Evolutionary conservation across 176 grass and related monocot species (phyloP), one percentile per base, ranked within the genome.

Genomic region (Musa beccarii): DNA sequence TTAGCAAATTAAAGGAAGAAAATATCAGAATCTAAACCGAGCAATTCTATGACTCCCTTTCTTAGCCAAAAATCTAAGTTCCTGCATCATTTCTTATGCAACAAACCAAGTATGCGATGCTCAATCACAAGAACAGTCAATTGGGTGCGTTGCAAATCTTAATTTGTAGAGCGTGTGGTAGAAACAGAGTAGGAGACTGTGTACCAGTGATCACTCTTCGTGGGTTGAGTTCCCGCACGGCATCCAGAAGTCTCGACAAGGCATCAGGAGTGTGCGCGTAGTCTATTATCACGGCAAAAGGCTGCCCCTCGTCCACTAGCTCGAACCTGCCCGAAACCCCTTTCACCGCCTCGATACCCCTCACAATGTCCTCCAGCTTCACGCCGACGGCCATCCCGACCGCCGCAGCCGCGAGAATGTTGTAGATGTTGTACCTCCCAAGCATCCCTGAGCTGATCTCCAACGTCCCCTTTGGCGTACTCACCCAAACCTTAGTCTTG

Each of bases 251-350:
- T 63, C 85, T 96, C 0, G 81, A 88, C 25, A 96, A 57, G 80
- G 83, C 73, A 70, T 92, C 87, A 4, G 92, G 92, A 24, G 89
- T 96, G 56, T 76, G 76, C 0, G 92, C 92, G 78, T 89, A 81
- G 71, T 96, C 92, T 70, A 96, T 79, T 10, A 96, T 87, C 62
- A 92, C 92, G 57, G 87, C 92, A 84, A 87, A 96, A 2, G 89
- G 87, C 86, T 96, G 92, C 16, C 92, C 92, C 83, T 96, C 92
- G 26, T 96, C 92, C 56, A 96, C 89, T 51, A 92, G 83, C 83
- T 96, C 92, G 66, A 83, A 89, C 50, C 89, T 88, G 17, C 92
- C 92, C 1, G 92, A 87, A 68, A 96, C 88, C 53, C 87, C 87
- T 82, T 96, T 87, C 50, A 96, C 86, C 81, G 87, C 92, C 82